Conservation (phyloP, 2,329 filamentous ascomycete species). For the Sclerotinia subarctica region DNA sequence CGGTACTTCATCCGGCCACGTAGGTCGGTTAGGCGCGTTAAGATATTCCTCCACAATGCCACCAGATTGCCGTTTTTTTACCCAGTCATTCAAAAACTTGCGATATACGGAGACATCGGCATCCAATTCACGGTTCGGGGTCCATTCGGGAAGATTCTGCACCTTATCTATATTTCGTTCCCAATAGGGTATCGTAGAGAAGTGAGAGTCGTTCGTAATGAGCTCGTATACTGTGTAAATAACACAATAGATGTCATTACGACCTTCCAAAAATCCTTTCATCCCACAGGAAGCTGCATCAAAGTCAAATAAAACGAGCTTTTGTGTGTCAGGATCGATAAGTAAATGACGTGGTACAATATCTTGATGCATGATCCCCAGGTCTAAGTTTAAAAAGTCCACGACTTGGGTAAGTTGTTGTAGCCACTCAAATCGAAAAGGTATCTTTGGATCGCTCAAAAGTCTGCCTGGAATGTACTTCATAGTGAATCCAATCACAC, state of each 20-base stretch:
- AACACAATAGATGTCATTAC: slow-evolving; percentile 34
- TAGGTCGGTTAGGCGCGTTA: neutral
- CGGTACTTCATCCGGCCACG: neutral
- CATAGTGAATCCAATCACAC: neutral
- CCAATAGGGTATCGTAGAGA: slow-evolving; percentile 13
- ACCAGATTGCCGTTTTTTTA: neutral
- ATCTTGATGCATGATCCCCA: slow-evolving; percentile 43
- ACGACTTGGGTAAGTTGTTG: slow-evolving; percentile 41
- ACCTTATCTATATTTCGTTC: slow-evolving; percentile 26
- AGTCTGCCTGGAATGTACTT: neutral
- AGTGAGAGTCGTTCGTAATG: slow-evolving; percentile 24
- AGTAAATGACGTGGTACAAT: slow-evolving; percentile 42
- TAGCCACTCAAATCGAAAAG: slow-evolving; percentile 41
- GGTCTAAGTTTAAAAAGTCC: slow-evolving; percentile 41
- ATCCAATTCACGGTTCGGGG: slow-evolving; percentile 23
- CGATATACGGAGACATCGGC: neutral
- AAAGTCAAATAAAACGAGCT: slow-evolving; percentile 42
- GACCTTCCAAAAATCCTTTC: slow-evolving; percentile 11
- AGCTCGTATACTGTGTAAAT: slow-evolving; percentile 29
- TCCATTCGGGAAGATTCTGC: slow-evolving; percentile 29
- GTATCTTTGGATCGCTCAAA: slow-evolving; percentile 23
- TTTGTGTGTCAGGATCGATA: slow-evolving; percentile 38
- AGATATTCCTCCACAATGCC: neutral
- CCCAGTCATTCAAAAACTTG: neutral
- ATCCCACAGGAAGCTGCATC: slow-evolving; percentile 22